Percentiles rank a stretch among this genome's conserved stretches.
Conservation (phyloP, 108 stramenopile genomes). For the Discostella pseudostelligera region DNA sequence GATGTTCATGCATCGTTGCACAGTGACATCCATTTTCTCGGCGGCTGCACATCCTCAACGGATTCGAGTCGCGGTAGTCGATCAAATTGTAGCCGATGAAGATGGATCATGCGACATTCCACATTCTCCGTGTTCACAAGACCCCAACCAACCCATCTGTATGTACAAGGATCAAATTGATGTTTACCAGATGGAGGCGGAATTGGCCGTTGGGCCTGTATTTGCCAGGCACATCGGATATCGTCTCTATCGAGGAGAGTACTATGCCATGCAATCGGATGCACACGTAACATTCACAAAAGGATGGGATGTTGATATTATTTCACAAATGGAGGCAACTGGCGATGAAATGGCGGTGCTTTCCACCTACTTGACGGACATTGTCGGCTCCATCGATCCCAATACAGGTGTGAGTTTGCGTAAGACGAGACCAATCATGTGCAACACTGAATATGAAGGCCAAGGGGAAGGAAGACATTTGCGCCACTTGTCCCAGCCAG, state of each 20-base stretch:
- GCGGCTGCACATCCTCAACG: constrained; percentile 66
- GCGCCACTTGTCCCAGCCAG: constrained; percentile 59
- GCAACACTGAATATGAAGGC: constrained; percentile 64
- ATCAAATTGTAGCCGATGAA: constrained; percentile 46
- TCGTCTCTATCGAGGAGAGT: constrained; percentile 62
- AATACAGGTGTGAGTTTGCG: constrained; percentile 40
- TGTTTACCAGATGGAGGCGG: constrained; percentile 53
- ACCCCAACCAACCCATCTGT: constrained; percentile 47
- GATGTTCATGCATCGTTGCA: background rate
- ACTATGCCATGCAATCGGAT: constrained; percentile 79
- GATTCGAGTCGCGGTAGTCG: constrained; percentile 56
- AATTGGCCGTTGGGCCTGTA: constrained; percentile 55
- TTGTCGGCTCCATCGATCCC: constrained; percentile 43
- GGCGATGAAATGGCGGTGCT: constrained; percentile 71
- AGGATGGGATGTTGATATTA: constrained; percentile 70
- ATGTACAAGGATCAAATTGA: constrained; percentile 43
- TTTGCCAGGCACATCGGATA: constrained; percentile 58
- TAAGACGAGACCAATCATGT: constrained; percentile 64
- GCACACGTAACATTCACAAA: constrained; percentile 75
- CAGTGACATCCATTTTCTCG: constrained; percentile 67
- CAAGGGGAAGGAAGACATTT: constrained; percentile 42
- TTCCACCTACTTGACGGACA: constrained; percentile 58
- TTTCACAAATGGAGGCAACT: constrained; percentile 51
- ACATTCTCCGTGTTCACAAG: constrained; percentile 32
- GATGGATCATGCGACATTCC: constrained; percentile 49